Percentiles rank a stretch among this genome's conserved stretches.
phyloP scores from a whole-genome alignment of 1,284 basidiomycete species.

The Ganoderma multipileum region DNA sequence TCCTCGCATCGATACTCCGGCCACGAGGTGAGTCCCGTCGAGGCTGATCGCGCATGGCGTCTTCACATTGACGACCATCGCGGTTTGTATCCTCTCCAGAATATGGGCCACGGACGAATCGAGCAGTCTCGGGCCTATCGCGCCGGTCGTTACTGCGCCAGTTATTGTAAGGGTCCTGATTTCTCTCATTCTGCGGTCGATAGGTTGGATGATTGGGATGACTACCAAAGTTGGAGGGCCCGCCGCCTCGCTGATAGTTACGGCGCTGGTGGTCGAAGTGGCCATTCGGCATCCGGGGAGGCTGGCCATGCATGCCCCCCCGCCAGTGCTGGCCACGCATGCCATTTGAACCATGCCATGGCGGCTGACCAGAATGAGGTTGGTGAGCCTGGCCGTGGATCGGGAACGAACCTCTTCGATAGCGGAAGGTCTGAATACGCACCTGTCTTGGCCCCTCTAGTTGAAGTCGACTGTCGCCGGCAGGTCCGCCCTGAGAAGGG shows the following conservation, averaged over 20 bases:
- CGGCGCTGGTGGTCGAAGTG: background rate
- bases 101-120: background rate
- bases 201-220: background rate
- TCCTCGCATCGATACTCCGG: background rate
- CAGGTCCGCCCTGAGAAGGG: too few species aligned
- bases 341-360: background rate
- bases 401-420: background rate
- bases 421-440: background rate
- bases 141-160: background rate
- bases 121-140: background rate
- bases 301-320: background rate
- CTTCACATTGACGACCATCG: background rate
- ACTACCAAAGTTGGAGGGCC: background rate
- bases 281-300: background rate
- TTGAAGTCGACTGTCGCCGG: background rate
- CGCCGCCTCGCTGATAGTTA: background rate
- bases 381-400: background rate
- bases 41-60: background rate
- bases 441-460: background rate
- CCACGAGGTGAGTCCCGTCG: background rate
- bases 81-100: background rate
- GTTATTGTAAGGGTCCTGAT: background rate
- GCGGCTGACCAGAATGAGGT: background rate
- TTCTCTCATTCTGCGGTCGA: background rate
- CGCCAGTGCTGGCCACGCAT: background rate